Base-by-base conservation (phyloP, 805 yeast species). In the Wickerhamiella azyma region DNA sequence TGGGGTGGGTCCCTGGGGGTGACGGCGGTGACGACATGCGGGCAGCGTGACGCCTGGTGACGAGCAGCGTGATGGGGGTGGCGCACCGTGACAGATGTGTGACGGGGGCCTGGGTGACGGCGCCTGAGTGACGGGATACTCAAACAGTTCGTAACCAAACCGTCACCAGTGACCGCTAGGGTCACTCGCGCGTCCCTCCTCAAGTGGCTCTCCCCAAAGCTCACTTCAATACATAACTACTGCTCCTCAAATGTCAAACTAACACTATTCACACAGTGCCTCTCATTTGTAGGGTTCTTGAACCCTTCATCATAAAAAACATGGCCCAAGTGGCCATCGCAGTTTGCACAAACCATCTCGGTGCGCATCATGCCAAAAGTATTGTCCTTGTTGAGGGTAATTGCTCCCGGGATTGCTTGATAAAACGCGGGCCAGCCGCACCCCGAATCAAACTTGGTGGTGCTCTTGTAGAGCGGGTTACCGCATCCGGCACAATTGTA, bases 401-500 rank as follows among this genome's bases (percentile, higher is more conserved):
- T 71, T 5, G 94, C 71, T 0, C 86, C 88, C 0, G 94, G 94
- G 35, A 84, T 67, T 1, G 94, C 96, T 48, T 85, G 81, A 62
- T 80, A 89, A 63, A 92, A 92, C 0, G 96, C 88, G 1, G 98
- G 98, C 98, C 98, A 92, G 2, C 98, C 98, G 63, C 98, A 92
- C 45, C 85, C 85, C 10, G 94, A 76, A 48, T 81, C 79, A 56
- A 92, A 92, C 62, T 92, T 89, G 3, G 95, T 74, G 28, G 71
- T 67, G 26, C 94, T 78, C 50, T 72, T 72, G 63, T 92, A 92
- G 26, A 92, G 65, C 10, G 96, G 94, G 38, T 73, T 67, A 43
- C 70, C 71, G 64, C 98, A 92, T 5, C 81, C 97, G 0, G 82
- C 96, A 66, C 99, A 92, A 39, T 67, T 66, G 62, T 86, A 92